A percentile compares a stretch with the other conserved stretches of the same genome.
Evolutionary conservation across 1,139 yeast species (phyloP).

Genomic region (Candida tetrigidarum): DNA sequence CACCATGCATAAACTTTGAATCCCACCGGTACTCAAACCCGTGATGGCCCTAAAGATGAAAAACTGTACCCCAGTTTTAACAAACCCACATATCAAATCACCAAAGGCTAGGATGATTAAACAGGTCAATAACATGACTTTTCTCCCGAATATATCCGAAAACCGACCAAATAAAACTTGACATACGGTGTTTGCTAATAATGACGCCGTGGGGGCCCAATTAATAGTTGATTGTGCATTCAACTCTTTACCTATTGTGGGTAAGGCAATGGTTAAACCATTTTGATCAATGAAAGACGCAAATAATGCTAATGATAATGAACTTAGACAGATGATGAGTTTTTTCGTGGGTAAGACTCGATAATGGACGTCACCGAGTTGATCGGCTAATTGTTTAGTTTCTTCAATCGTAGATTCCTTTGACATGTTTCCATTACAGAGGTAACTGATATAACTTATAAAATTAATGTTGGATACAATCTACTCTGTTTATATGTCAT

Average conservation of each 20-base stretch:
- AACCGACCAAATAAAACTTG: conserved; percentile 45
- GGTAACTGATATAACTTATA: no score
- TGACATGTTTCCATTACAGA: background rate
- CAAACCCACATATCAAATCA: conserved; percentile 46
- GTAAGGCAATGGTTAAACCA: conserved; percentile 46
- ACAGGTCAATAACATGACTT: conserved; percentile 37
- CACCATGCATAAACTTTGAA: conserved; percentile 47
- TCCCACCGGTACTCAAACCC: conserved; percentile 52
- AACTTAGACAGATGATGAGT: conserved; percentile 28
- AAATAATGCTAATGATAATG: conserved; percentile 34
- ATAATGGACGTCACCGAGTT: conserved; percentile 33
- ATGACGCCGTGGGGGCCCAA: conserved; percentile 53
- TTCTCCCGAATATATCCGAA: conserved; percentile 51
- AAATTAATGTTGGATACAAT: no score
- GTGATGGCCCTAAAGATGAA: conserved; percentile 47
- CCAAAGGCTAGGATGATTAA: conserved; percentile 39
- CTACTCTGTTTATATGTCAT: background rate
- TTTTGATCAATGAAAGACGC: conserved; percentile 45
- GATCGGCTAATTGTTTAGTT: conserved; percentile 21
- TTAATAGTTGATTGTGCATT: conserved; percentile 40
- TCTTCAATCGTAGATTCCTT: background rate
- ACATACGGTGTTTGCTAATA: conserved; percentile 50
- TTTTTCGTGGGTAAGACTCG: conserved; percentile 29
- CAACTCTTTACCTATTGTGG: conserved; percentile 43
- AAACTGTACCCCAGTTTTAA: conserved; percentile 38